These are phyloP conservation scores for Yarrowia yakushimensis DNA, from an alignment of 805 yeast species.

Conservation along the genomic window DNA sequence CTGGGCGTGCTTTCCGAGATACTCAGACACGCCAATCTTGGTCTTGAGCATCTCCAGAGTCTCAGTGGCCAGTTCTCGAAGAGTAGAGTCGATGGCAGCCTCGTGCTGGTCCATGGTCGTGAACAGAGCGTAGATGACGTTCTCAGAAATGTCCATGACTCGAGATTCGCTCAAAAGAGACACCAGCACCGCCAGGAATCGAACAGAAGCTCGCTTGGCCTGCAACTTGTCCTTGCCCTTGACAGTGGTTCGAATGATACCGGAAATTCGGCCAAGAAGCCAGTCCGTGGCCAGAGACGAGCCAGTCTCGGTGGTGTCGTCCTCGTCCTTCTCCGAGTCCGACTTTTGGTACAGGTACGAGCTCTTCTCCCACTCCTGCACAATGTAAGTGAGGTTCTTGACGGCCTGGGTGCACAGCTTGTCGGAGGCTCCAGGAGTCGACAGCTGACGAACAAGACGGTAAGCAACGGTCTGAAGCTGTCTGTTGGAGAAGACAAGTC, in stretches of 20 bases:
- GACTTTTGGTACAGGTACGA: slow-evolving; percentile 34
- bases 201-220: slow-evolving; percentile 67
- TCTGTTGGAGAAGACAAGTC: slow-evolving; percentile 37
- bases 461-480: slow-evolving; percentile 61
- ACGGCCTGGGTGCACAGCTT: slow-evolving; percentile 60
- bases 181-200: slow-evolving; percentile 61
- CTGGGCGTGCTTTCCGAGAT: slow-evolving; percentile 54
- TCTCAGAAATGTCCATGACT: slow-evolving; percentile 43
- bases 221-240: slow-evolving; percentile 49
- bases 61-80: slow-evolving; percentile 54
- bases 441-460: slow-evolving; percentile 69
- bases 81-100: slow-evolving; percentile 39
- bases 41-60: slow-evolving; percentile 63
- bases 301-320: slow-evolving; percentile 30
- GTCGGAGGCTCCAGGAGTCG: slow-evolving; percentile 70
- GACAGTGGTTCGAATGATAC: slow-evolving; percentile 64
- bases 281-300: slow-evolving; percentile 43
- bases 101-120: slow-evolving; percentile 30
- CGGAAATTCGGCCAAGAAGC: slow-evolving; percentile 59
- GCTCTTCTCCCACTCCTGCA: slow-evolving; percentile 57
- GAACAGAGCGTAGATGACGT: slow-evolving; percentile 53
- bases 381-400: slow-evolving; percentile 60
- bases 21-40: slow-evolving; percentile 69
- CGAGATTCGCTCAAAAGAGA: slow-evolving; percentile 48
- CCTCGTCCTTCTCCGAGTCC: slow-evolving; percentile 27